A percentile compares a stretch with the other conserved stretches of the same genome.
Evolutionary conservation across 345 rosid genomes (phyloP).

Genomic region (Schrenkiella parvula): DNA sequence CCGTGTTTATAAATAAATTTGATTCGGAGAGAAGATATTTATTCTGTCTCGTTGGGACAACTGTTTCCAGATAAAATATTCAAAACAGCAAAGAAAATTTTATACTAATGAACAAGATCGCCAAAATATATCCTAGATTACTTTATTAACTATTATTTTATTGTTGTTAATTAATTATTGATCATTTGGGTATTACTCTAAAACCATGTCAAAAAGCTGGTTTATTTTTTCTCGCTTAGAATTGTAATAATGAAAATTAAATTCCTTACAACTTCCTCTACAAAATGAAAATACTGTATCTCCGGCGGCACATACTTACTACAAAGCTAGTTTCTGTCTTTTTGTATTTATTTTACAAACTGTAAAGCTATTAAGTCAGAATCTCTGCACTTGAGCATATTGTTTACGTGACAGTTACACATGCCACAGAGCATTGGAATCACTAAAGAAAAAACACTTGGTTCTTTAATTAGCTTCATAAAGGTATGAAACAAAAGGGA

Average conservation of each 20-base stretch:
- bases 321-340: neutral
- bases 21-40: constrained; percentile 15
- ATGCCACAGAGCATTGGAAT: neutral
- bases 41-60: constrained; percentile 29
- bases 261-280: no score
- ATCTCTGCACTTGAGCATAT: neutral
- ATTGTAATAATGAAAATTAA: no score
- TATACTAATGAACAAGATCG: neutral
- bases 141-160: no score
- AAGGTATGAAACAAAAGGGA: neutral
- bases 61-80: constrained; percentile 15
- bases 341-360: neutral
- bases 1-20: constrained; percentile 9
- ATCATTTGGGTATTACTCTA: neutral
- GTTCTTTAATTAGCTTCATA: neutral
- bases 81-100: constrained; percentile 14
- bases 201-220: neutral
- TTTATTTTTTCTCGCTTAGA: neutral
- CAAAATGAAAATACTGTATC: neutral
- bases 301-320: neutral
- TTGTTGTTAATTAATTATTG: neutral
- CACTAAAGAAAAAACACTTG: neutral
- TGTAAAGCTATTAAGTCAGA: constrained; percentile 26
- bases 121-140: constrained; percentile 9
- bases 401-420: neutral